phyloP scores from a whole-genome alignment of 208 protist genomes.

The Spongospora subterranea region DNA sequence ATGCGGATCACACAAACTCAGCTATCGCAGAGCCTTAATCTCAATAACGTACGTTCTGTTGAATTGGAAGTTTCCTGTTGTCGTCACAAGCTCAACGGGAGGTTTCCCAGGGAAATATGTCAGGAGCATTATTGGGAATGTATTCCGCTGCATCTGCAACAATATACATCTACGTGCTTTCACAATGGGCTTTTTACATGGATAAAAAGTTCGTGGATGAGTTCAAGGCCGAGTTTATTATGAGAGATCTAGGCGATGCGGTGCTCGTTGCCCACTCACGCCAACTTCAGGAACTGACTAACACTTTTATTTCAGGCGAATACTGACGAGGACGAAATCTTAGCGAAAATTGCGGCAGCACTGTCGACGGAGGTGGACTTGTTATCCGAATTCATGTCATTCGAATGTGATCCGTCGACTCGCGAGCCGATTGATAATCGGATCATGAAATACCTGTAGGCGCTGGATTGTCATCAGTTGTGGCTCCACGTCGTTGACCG shows the following conservation, averaged over 20 bases:
- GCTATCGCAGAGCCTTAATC: background rate
- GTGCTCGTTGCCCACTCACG: background rate
- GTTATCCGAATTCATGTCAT: background rate
- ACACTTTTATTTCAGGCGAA: background rate
- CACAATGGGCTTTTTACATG: slow-evolving; percentile 39
- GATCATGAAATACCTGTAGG: background rate
- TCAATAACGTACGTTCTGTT: background rate
- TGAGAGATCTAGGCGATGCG: background rate
- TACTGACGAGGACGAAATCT: background rate
- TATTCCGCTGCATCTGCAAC: background rate
- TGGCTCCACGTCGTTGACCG: no score
- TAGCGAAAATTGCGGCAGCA: background rate
- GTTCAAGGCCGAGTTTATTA: background rate
- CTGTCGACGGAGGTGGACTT: background rate
- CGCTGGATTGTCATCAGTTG: no score
- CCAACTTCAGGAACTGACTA: background rate
- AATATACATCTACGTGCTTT: background rate
- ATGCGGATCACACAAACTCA: slow-evolving; percentile 28
- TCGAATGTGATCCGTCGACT: background rate
- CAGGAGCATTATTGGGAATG: background rate
- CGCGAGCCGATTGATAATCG: background rate
- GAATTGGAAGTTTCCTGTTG: background rate
- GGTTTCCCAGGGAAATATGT: slow-evolving; percentile 6
- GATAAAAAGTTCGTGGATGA: slow-evolving; percentile 48
- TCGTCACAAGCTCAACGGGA: background rate